Conservation (phyloP, 768 basidiomycete genomes). For the Boletus subparvulus region DNA sequence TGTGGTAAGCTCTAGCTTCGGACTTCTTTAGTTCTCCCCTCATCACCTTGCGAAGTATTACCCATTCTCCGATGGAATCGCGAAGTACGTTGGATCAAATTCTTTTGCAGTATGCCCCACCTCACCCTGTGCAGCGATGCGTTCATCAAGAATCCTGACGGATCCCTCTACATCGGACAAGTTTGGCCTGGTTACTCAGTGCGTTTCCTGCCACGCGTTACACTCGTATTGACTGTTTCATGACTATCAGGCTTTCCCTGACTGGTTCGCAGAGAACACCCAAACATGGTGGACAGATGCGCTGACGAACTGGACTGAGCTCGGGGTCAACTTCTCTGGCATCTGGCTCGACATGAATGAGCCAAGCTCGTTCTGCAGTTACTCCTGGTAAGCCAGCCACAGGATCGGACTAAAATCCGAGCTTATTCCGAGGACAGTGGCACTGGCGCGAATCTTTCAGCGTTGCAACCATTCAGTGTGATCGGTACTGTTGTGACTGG, state of each 20-base stretch:
- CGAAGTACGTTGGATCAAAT: constrained; percentile 41
- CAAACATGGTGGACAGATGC: constrained; percentile 62
- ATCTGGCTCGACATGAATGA: constrained; percentile 77
- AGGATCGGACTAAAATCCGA: neutral
- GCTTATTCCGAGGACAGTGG: constrained; percentile 33
- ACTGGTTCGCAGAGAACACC: constrained; percentile 58
- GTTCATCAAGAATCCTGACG: constrained; percentile 76
- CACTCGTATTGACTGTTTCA: neutral
- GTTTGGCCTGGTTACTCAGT: constrained; percentile 81
- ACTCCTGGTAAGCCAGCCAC: constrained; percentile 46
- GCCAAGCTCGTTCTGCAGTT: constrained; percentile 59
- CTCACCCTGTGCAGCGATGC: constrained; percentile 45
- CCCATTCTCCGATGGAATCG: constrained; percentile 61
- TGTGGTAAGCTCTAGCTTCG: constrained; percentile 42
- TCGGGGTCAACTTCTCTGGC: constrained; percentile 59
- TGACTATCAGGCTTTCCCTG: constrained; percentile 50
- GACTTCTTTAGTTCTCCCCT: neutral
- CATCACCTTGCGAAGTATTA: constrained; percentile 48
- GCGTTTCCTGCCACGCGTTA: constrained; percentile 6
- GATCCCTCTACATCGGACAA: constrained; percentile 67
- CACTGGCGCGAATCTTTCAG: constrained; percentile 53
- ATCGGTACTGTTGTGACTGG: constrained; percentile 51
- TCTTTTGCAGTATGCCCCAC: neutral
- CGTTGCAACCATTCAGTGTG: constrained; percentile 53
- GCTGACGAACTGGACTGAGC: constrained; percentile 51